Base-by-base conservation (phyloP, 1,139 yeast genomes). In the Taphrina betulina region DNA sequence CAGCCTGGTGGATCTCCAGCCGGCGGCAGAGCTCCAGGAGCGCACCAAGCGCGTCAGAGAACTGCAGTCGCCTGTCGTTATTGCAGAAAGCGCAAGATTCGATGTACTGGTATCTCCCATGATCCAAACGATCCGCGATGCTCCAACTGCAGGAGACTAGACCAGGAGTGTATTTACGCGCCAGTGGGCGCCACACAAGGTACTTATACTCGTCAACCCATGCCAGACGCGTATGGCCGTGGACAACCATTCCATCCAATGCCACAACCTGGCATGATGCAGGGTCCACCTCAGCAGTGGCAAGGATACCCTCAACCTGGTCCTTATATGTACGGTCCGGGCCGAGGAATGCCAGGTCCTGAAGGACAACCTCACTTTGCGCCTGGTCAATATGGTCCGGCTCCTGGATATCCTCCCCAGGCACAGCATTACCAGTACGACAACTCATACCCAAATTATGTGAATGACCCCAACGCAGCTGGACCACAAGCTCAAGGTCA, bases 31-130 rank as follows among this genome's bases (percentile, higher is more conserved):
- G 48, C 48, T 3, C 48, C 48, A 7, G 41, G 80, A 57, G 72
- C 73, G 16, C 68, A 69, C 48, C 78, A 78, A 17, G 58, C 60
- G 37, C 61, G 59, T 12, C 60, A 56, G 23, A 48, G 60, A n/a
- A 57, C 54, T 8, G 58, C 53, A 3, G 58, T 55, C 17, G 58
- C 58, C 2, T 55, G 58, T 22, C 45, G 54, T 3, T 52, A 52
- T 7, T 55, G 58, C 20, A 17, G 58, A 2, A 45, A 52, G 40
- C 58, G 58, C 17, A 55, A 55, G 54, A 55, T 55, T 14, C 33
- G 58, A 5, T 55, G 58, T 26, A 50, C 58, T 1, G 58, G 58
- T 1, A 50, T 50, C 40, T 50, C 54, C 23, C 54, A 50, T 40
- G 54, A 38, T 8, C 40, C 46, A 16, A 40, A 40, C 29, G 54